phyloP scores from a whole-genome alignment of 495 filamentous ascomycete species.

The Xylaria flabelliformis region DNA sequence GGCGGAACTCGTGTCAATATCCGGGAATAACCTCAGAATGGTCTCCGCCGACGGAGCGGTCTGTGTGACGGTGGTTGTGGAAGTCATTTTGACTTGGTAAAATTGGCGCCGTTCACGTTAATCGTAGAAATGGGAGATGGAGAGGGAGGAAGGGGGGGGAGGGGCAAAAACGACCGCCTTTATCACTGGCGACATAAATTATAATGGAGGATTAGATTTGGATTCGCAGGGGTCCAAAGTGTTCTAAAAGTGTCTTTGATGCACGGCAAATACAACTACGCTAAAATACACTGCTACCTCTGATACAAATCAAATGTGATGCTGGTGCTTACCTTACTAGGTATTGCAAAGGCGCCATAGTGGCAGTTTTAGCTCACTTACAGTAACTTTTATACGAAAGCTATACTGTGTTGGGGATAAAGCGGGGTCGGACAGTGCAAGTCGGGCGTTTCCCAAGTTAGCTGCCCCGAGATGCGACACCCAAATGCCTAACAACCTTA shows the following conservation, averaged over 20 bases:
- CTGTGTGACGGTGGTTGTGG: constrained; percentile 47
- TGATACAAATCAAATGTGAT: neutral
- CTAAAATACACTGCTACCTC: neutral
- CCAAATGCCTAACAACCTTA: neutral
- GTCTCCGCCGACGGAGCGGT: constrained; percentile 80
- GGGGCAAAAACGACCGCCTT: constrained; percentile 20
- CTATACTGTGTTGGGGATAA: neutral
- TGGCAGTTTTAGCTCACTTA: neutral
- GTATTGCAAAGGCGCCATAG: neutral
- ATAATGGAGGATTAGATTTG: neutral
- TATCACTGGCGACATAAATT: constrained; percentile 13
- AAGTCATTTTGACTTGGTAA: constrained; percentile 40
- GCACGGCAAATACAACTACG: neutral
- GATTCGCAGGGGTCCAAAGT: constrained; percentile 12
- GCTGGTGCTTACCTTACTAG: neutral
- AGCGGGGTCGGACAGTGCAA: neutral
- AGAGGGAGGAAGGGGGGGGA: constrained; percentile 18
- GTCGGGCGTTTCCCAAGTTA: constrained; percentile 23
- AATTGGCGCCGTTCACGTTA: neutral
- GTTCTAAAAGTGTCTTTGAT: neutral
- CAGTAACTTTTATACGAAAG: neutral
- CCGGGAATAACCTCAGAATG: constrained; percentile 88
- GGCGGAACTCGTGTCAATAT: constrained; percentile 88
- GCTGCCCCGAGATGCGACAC: constrained; percentile 1
- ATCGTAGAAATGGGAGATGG: neutral